phyloP scores from a whole-genome alignment of 768 basidiomycete genomes.

The Gloeopeniophorella convolvens region DNA sequence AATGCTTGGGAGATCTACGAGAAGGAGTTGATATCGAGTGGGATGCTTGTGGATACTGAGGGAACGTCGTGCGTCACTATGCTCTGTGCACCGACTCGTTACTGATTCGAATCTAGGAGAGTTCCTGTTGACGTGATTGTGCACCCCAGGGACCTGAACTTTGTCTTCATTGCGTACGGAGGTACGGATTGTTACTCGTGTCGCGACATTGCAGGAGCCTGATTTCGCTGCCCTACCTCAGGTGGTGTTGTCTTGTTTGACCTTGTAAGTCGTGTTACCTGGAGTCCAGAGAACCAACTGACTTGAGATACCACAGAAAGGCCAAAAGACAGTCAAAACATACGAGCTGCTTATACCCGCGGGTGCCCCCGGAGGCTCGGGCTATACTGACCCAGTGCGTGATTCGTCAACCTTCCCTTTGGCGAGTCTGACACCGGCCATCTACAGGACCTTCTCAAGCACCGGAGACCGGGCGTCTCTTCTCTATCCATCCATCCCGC shows the following conservation, averaged over 20 bases:
- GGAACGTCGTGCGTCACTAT: conserved; percentile 32
- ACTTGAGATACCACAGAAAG: conserved; percentile 31
- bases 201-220: conserved; percentile 2
- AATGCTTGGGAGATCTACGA: conserved; percentile 75
- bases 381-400: conserved; percentile 50
- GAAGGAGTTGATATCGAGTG: conserved; percentile 41
- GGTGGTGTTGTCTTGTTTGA: conserved; percentile 58
- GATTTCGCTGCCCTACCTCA: conserved; percentile 23
- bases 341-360: conserved; percentile 71
- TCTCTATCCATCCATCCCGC: conserved; percentile 68
- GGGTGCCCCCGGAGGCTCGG: conserved; percentile 74
- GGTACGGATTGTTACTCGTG: conserved; percentile 37
- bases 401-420: background rate
- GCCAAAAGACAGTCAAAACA: conserved; percentile 46
- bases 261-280: conserved; percentile 35
- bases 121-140: conserved; percentile 54
- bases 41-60: conserved; percentile 31
- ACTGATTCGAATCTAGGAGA: conserved; percentile 16
- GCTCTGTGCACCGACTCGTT: background rate
- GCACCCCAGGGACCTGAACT: conserved; percentile 69
- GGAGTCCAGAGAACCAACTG: background rate
- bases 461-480: conserved; percentile 64
- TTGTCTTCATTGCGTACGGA: conserved; percentile 69
- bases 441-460: conserved; percentile 56
- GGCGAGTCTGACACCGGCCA: conserved; percentile 2